A percentile compares a stretch with the other conserved stretches of the same genome.
phyloP scores from a whole-genome alignment of 768 basidiomycete genomes.

The Podaxis mareebaensis region DNA sequence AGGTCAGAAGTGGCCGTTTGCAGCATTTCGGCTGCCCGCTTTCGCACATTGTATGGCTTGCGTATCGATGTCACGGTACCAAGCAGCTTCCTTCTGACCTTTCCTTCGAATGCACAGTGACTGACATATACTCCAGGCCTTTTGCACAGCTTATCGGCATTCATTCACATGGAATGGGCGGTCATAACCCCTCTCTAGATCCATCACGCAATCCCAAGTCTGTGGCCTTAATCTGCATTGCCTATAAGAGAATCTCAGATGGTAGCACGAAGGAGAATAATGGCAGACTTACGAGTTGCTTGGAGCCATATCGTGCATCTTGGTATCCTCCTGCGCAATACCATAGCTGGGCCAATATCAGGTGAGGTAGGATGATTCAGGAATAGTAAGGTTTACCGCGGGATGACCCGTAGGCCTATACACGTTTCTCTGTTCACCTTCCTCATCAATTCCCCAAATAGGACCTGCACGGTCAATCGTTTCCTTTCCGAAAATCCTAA shows the following conservation, averaged over 20 bases:
- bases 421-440: slow-evolving; percentile 37
- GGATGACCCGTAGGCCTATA: slow-evolving; percentile 45
- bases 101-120: no score
- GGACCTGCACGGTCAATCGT: slow-evolving; percentile 30
- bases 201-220: slow-evolving; percentile 2
- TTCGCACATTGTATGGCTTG: no score
- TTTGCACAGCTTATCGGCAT: no score
- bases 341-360: slow-evolving; percentile 33
- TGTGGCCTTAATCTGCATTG: slow-evolving; percentile 7
- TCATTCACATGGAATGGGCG: no score
- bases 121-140: no score
- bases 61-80: no score
- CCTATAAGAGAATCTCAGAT: not conserved
- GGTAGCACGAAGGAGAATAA: not conserved
- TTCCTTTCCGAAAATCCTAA: slow-evolving; percentile 35
- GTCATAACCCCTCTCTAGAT: no score
- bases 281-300: slow-evolving; percentile 31
- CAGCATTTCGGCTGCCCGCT: no score
- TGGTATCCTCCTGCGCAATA: slow-evolving; percentile 39
- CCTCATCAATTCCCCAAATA: slow-evolving; percentile 42
- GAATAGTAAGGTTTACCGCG: slow-evolving; percentile 28
- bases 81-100: no score
- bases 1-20: no score
- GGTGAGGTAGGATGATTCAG: not conserved
- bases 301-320: slow-evolving; percentile 34